Evolutionary conservation across 2,329 filamentous ascomycete genomes (phyloP).

Genomic region (Cordyceps farinosa): DNA sequence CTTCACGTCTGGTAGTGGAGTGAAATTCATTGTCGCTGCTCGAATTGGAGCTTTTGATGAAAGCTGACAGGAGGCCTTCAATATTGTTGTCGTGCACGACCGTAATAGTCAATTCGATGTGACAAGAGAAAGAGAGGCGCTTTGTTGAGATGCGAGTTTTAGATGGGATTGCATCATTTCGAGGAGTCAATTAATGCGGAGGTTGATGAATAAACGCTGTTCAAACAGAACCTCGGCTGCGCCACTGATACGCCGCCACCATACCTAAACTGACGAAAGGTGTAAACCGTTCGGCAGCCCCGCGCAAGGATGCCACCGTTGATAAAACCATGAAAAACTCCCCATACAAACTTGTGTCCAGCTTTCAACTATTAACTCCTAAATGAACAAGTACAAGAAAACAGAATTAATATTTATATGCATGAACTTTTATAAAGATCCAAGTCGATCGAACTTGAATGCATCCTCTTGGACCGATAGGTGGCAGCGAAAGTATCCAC

Average conservation of each 20-base stretch:
- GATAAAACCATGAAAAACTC: no score
- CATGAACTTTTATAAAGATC: no score
- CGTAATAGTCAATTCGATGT: background rate
- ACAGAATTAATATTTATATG: no score
- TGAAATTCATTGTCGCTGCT: slow-evolving; percentile 39
- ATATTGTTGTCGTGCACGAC: background rate
- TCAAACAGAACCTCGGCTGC: slow-evolving; percentile 1
- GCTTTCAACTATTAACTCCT: no score
- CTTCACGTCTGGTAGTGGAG: slow-evolving; percentile 68
- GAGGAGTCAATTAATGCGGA: background rate
- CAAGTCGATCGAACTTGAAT: background rate
- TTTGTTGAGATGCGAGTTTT: background rate
- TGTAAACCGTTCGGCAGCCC: no score
- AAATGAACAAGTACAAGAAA: no score
- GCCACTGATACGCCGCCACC: background rate
- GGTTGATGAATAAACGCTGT: background rate
- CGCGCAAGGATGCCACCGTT: no score
- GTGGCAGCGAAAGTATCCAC: slow-evolving; percentile 5
- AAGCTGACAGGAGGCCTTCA: background rate
- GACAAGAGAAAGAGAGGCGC: background rate
- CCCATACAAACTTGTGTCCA: no score
- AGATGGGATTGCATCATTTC: background rate
- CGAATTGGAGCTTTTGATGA: background rate
- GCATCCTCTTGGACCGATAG: background rate
- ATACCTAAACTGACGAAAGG: no score